Base-by-base conservation (phyloP, 805 yeast genomes). In the Blastobotrys mokoenaii region DNA sequence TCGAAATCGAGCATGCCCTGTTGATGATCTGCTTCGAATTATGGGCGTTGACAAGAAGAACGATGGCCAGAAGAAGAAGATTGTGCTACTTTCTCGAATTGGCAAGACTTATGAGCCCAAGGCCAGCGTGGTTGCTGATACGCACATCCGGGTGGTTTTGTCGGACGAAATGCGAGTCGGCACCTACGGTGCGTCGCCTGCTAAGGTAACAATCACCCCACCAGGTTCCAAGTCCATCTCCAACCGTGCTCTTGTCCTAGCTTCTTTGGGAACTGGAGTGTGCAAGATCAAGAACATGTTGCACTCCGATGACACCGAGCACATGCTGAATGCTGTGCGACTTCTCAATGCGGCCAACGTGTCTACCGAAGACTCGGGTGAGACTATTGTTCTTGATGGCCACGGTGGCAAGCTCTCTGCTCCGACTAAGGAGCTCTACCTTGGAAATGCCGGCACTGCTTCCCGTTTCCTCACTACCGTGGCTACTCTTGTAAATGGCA, bases 381-480 rank as follows among this genome's bases (percentile, higher is more conserved):
- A 95, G 30, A 78, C 86, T 31, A 80, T 90, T 39, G 77, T 90
- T 27, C 77, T 79, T 42, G 89, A 90, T 44, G 89, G 89, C 51
- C 93, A 93, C 48, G 97, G 97, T 46, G 69, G 73, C 12, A 67
- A 78, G 27, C 64, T 86, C 51, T 57, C 69, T 27, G 82, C 94
- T 2, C 74, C 81, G 41, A 25, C 11, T 27, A 18, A n/a, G 7
- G 77, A 80, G 43, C 70, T 93, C 46, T 93, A 87, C 65, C 72
- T 93, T 51, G 98, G 98, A 47, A 93, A 93, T 60, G 97, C 98
- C 1, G 98, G 98, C 53, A 93, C 98, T 38, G 97, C 98, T 3
- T 85, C 97, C 4, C 76, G 98, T 58, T 93, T 93, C 64, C 74
- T 93, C 60, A 85, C 97, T 2, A 78, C 96, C 1, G 90, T 93